These are phyloP conservation scores for Cutaneotrichosporon spelunceum DNA, from an alignment of 1,284 basidiomycete genomes.

Conservation along the genomic window DNA sequence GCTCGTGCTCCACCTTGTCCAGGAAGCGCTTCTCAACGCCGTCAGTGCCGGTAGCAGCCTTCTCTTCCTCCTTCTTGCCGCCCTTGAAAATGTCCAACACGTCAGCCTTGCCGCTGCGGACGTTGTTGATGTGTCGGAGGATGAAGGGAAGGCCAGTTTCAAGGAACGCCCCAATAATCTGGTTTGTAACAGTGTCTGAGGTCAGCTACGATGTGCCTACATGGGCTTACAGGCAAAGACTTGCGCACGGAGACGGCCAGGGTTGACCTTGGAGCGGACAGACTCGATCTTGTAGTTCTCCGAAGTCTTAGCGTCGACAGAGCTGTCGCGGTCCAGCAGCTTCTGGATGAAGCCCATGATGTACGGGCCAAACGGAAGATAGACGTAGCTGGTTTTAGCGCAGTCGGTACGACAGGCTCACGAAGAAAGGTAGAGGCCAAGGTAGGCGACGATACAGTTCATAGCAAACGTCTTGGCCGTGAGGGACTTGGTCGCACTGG, in stretches of 20 bases:
- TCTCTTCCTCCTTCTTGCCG: conserved; percentile 7
- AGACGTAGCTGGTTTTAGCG: conserved; percentile 60
- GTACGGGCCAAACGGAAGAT: conserved; percentile 82
- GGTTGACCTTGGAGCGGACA: conserved; percentile 49
- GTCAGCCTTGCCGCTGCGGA: conserved; percentile 54
- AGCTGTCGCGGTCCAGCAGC: conserved; percentile 8
- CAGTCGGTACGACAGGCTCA: conserved; percentile 23
- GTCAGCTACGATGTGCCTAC: background rate
- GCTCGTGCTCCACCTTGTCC: conserved; percentile 71
- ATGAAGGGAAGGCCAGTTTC: conserved; percentile 84
- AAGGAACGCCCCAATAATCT: conserved; percentile 74
- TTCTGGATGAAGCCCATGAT: conserved; percentile 64
- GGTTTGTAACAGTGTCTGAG: conserved; percentile 80
- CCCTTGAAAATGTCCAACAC: conserved; percentile 29
- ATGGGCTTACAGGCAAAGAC: conserved; percentile 68
- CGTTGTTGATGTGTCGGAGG: conserved; percentile 61
- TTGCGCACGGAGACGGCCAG: conserved; percentile 75
- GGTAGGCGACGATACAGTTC: conserved; percentile 77
- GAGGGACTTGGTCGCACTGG: conserved; percentile 70
- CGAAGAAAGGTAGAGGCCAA: conserved; percentile 75
- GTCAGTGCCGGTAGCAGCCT: background rate
- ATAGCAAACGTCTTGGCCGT: conserved; percentile 79
- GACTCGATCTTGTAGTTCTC: background rate
- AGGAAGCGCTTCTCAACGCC: conserved; percentile 54
- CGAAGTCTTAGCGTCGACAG: background rate